Conservation (phyloP, 163 green algal species). For the Scenedesmus sp. region DNA sequence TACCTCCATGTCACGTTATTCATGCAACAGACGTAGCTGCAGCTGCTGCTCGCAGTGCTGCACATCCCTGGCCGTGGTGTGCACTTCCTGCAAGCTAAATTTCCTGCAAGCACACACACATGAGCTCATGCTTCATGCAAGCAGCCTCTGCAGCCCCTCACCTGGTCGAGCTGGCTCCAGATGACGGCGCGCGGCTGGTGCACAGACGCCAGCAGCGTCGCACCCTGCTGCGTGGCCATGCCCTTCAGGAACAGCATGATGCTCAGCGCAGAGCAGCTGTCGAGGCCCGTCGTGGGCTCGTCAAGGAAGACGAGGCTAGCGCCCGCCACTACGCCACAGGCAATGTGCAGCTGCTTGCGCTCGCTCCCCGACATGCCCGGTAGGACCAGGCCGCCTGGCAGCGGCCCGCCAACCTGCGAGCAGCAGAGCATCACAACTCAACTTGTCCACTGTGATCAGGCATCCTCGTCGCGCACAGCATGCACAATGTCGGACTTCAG, state of each 20-base stretch:
- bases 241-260: conserved; percentile 60
- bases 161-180: conserved; percentile 75
- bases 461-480: no score
- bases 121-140: no score
- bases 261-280: conserved; percentile 59
- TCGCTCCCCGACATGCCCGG: conserved; percentile 82
- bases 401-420: conserved; percentile 59
- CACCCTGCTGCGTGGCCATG: conserved; percentile 69
- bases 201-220: conserved; percentile 73
- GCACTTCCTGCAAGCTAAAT: no score
- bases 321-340: conserved; percentile 72
- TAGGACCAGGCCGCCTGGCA: conserved; percentile 61
- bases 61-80: no score
- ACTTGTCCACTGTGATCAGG: no score
- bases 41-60: no score
- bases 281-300: conserved; percentile 86
- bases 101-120: no score
- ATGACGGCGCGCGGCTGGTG: conserved; percentile 77
- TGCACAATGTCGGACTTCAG: no score
- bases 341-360: conserved; percentile 91
- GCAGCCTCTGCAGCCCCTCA: background rate
- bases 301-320: conserved; percentile 85
- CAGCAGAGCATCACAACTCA: background rate
- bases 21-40: no score
- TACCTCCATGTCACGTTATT: no score